Evolutionary conservation across 352 stramenopile genomes (phyloP).

Genomic region (Globisporangium cylindrosporum): DNA sequence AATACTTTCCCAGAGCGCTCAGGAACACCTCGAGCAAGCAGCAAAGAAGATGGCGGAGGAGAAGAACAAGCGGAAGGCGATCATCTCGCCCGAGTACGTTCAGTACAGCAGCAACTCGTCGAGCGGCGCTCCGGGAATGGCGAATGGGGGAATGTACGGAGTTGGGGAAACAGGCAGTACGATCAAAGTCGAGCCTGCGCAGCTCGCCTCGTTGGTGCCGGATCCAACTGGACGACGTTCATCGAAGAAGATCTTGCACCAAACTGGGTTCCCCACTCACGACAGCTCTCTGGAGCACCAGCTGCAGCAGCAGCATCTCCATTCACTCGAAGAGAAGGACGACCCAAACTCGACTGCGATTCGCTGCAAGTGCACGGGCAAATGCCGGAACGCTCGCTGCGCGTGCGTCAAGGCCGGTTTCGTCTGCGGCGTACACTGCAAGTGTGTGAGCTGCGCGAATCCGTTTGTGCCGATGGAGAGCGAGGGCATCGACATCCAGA

Average conservation of each 20-base stretch:
- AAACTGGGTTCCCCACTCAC: constrained; percentile 21
- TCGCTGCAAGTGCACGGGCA: constrained; percentile 81
- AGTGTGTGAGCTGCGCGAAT: constrained; percentile 76
- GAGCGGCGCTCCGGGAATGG: not conserved
- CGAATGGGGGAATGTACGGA: not conserved
- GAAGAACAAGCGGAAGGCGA: constrained; percentile 79
- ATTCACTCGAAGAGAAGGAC: constrained; percentile 30
- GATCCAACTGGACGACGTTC: constrained; percentile 59
- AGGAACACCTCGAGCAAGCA: constrained; percentile 45
- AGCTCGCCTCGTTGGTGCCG: constrained; percentile 51
- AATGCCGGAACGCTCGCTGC: constrained; percentile 79
- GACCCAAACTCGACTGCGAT: constrained; percentile 19
- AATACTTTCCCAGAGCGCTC: constrained; percentile 23
- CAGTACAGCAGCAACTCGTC: constrained; percentile 46
- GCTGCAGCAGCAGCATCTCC: constrained; percentile 10
- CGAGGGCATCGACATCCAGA: constrained; percentile 64
- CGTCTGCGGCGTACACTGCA: constrained; percentile 78
- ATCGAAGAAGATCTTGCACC: constrained; percentile 67
- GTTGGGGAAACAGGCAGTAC: constrained; percentile 14
- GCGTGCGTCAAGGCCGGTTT: constrained; percentile 77
- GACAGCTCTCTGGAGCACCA: constrained; percentile 1
- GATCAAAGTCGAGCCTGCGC: constrained; percentile 18
- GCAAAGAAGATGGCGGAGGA: constrained; percentile 52
- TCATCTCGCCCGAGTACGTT: constrained; percentile 81
- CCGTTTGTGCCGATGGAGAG: constrained; percentile 73